Evolutionary conservation across 1,284 basidiomycete genomes (phyloP).

Genomic region (Ustilago crameri): DNA sequence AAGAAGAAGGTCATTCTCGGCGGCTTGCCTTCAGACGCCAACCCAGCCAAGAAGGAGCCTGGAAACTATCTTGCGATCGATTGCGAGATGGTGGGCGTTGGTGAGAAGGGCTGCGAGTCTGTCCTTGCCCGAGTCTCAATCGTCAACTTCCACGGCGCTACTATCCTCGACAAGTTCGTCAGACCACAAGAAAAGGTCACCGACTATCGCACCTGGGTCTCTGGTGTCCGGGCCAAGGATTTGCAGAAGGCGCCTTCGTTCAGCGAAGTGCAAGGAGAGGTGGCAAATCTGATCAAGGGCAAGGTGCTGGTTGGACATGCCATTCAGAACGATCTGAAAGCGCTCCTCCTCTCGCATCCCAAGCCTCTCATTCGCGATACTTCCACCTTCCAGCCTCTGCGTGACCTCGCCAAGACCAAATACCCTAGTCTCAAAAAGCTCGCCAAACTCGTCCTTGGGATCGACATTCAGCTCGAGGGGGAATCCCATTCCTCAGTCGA

Average conservation of each 20-base stretch:
- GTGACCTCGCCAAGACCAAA: constrained; percentile 73
- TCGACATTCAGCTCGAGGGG: constrained; percentile 79
- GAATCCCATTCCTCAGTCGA: constrained; percentile 70
- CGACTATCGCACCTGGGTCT: constrained; percentile 92
- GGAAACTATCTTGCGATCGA: constrained; percentile 87
- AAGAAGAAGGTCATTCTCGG: constrained; percentile 58
- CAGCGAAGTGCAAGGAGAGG: constrained; percentile 80
- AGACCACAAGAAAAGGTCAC: constrained; percentile 86
- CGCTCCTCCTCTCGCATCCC: constrained; percentile 89
- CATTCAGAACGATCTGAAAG: constrained; percentile 89
- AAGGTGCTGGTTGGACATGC: constrained; percentile 93
- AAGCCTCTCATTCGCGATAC: constrained; percentile 83
- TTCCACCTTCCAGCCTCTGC: constrained; percentile 73
- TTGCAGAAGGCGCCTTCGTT: constrained; percentile 80
- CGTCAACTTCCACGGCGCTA: constrained; percentile 87
- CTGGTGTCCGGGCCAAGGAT: constrained; percentile 83
- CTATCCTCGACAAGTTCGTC: constrained; percentile 87
- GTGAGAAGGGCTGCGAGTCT: constrained; percentile 81
- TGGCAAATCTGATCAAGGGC: constrained; percentile 82
- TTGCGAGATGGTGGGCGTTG: constrained; percentile 98
- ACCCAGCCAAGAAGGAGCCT: constrained; percentile 67
- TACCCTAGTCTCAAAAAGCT: constrained; percentile 83
- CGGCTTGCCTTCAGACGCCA: constrained; percentile 32
- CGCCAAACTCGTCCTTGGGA: constrained; percentile 81
- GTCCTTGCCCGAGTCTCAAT: constrained; percentile 89